Base-by-base conservation (phyloP, 2,329 filamentous ascomycete genomes). In the Aurifilum marmelostoma region DNA sequence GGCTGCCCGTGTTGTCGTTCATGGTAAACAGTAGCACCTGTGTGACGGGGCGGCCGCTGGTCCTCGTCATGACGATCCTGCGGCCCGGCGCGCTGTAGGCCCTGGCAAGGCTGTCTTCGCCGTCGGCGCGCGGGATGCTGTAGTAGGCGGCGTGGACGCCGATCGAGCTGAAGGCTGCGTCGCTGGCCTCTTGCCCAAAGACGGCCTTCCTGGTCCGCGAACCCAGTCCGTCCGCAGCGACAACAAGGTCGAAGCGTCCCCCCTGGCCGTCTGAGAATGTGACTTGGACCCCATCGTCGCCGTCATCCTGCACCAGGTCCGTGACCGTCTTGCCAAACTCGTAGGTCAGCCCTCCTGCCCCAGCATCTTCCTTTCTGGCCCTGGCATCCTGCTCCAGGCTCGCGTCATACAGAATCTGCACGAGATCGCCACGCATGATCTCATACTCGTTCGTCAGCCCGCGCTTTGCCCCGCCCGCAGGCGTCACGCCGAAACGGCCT, bases 181-280 rank as follows among this genome's bases (percentile, higher is more conserved):
- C 76, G 0, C 73, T 67, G 11, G 67, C 65, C 18, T 73, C 73
- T 0, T 73, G 47, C 6, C 74, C 76, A 0, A 84, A 72, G 71
- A 84, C 80, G 62, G 79, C 77, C 59, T 75, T 80, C 24, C 85
- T 80, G 2, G 82, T 82, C 39, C 79, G 81, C 0, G 86, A 88
- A 6, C 81, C 78, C 58, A 84, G 80, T 0, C 87, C 87, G 69
- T 89, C 87, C 3, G 86, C 85, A 7, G 83, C 86, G 56, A 89
- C 81, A 0, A 89, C 71, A 0, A 89, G 73, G 72, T 88, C 86
- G 63, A 80, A 89, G 0, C 73, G 75, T 11, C 80, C 79, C 0
- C 72, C 76, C 14, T 74, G 75, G 1, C 83, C 84, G 67, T 86
- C 78, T 1, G 77, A 77, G 66, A 88, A 81, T 2, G 72, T 67